phyloP scores from a whole-genome alignment of 768 basidiomycete genomes.

The Leucosporidium yakuticum region DNA sequence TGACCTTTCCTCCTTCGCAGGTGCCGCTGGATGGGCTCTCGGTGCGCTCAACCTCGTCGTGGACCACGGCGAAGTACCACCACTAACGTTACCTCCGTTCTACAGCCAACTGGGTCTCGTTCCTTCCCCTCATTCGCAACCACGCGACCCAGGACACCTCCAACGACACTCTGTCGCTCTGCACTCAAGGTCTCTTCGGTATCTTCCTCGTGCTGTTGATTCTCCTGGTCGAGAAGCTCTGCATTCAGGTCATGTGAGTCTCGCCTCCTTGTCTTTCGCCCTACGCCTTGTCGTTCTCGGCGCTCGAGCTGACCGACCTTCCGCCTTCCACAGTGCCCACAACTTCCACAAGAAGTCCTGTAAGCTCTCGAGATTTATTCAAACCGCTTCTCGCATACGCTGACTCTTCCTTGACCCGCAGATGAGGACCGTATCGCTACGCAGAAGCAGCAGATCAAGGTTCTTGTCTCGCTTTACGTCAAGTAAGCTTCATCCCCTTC shows the following conservation, averaged over 20 bases:
- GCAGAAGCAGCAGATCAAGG: constrained; percentile 70
- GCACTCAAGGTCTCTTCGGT: constrained; percentile 66
- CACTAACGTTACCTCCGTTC: constrained; percentile 9
- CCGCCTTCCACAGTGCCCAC: constrained; percentile 34
- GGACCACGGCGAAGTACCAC: not conserved
- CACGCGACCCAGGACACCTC: constrained; percentile 15
- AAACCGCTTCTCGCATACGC: not conserved
- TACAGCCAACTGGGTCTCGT: constrained; percentile 60
- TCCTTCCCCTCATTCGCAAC: constrained; percentile 52
- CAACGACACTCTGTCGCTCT: constrained; percentile 50
- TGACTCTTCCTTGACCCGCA: not conserved
- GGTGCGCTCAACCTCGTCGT: constrained; percentile 8
- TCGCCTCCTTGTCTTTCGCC: not conserved
- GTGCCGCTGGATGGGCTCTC: constrained; percentile 24
- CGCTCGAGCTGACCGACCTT: not conserved
- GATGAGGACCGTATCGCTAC: constrained; percentile 66
- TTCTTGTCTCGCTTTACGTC: constrained; percentile 68
- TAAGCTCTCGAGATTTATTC: not conserved
- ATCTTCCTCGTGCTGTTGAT: constrained; percentile 62
- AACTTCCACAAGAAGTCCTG: constrained; percentile 47
- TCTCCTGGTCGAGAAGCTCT: constrained; percentile 72
- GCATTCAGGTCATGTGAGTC: constrained; percentile 67
- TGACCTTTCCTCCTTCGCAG: too few species aligned
- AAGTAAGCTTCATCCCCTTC: constrained; percentile 26
- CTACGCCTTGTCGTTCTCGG: not conserved